Evolutionary conservation across 1,284 basidiomycete genomes (phyloP).

Genomic region (Ganoderma resinaceum): DNA sequence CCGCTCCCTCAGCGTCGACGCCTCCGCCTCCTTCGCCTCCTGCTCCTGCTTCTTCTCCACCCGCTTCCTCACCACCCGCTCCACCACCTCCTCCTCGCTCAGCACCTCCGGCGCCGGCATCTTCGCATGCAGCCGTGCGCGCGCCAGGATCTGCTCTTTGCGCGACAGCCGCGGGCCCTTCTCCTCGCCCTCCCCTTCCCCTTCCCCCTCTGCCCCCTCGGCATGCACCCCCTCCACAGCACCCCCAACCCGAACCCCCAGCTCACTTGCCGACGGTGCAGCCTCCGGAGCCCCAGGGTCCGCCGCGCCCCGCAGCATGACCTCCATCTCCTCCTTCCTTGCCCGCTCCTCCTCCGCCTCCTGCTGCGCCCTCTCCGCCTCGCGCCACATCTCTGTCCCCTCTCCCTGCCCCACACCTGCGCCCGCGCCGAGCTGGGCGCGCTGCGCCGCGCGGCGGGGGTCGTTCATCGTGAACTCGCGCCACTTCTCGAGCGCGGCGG

Average conservation of each 20-base stretch:
- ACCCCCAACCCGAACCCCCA: background rate
- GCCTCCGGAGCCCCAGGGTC: background rate
- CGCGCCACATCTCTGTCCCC: background rate
- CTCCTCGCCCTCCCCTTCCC: background rate
- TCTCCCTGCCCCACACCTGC: background rate
- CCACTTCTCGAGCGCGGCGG: conserved; percentile 19
- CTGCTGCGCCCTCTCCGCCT: background rate
- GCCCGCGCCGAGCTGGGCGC: background rate
- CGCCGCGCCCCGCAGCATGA: background rate
- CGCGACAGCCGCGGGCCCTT: conserved; percentile 17
- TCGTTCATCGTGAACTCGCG: background rate
- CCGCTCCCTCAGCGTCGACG: conserved; percentile 33
- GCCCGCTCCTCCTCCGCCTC: background rate
- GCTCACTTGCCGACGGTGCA: background rate
- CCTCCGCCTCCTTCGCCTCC: conserved; percentile 20
- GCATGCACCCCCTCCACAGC: background rate
- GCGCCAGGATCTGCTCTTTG: conserved; percentile 37
- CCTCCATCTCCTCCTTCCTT: background rate
- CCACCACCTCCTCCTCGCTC: conserved; percentile 14
- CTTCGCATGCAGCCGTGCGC: conserved; percentile 38
- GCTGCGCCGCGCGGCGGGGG: background rate
- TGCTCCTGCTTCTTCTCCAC: conserved; percentile 16
- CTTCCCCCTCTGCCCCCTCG: background rate
- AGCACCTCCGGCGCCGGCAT: conserved; percentile 31
- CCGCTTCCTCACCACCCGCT: conserved; percentile 13